phyloP scores from a whole-genome alignment of 176 grass and related monocot species.

The Eragrostis nindensis region DNA sequence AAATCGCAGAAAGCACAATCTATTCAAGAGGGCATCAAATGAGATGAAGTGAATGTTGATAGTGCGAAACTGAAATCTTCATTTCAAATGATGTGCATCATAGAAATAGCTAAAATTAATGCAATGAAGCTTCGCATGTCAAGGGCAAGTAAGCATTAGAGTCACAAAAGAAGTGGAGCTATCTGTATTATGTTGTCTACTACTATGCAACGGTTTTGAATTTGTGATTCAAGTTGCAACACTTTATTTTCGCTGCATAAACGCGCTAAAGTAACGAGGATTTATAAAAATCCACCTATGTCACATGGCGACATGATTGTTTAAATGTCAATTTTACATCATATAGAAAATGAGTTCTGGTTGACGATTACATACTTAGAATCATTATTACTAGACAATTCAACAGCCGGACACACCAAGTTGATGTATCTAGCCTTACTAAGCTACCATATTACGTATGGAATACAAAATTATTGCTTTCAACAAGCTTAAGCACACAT shows the following conservation, averaged over 20 bases:
- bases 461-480: conserved; percentile 5
- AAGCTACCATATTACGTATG: not conserved
- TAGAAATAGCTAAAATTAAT: conserved; percentile 10
- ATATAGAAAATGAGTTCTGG: not conserved
- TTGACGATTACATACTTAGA: not conserved
- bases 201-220: not conserved
- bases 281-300: not conserved
- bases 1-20: not conserved
- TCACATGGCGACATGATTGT: not conserved
- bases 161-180: not conserved
- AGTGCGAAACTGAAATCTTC: conserved; percentile 4
- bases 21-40: conserved; percentile 11
- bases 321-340: not conserved
- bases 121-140: not conserved
- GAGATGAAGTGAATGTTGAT: not conserved
- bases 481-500: conserved; percentile 5
- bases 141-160: not conserved
- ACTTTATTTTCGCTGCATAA: not conserved
- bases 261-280: not conserved
- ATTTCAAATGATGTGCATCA: not conserved
- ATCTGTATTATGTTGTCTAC: not conserved
- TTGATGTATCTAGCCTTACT: conserved; percentile 22
- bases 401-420: not conserved
- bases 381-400: not conserved
- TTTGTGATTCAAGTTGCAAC: not conserved